Evolutionary conservation across 2,329 filamentous ascomycete genomes (phyloP).

Genomic region (Penicillium sumatraense): DNA sequence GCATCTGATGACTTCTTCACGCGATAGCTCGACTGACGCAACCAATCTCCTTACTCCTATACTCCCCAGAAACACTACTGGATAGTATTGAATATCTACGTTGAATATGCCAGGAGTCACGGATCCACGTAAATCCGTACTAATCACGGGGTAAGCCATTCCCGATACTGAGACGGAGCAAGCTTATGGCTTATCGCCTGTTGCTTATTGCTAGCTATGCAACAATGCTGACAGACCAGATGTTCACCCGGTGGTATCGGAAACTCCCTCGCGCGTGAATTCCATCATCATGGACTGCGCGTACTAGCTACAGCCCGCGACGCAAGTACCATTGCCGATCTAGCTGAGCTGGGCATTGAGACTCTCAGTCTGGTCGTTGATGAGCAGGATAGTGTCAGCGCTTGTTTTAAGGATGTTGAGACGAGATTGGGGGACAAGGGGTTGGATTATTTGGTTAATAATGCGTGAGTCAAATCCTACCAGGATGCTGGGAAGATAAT

Average conservation of each 20-base stretch:
- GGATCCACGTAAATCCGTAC: constrained; percentile 44
- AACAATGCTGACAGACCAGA: constrained; percentile 21
- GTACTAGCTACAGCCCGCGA: constrained; percentile 64
- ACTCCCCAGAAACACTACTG: no score
- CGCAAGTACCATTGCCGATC: constrained; percentile 53
- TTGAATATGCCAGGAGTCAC: constrained; percentile 27
- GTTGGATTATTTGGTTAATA: constrained; percentile 64
- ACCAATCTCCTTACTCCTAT: no score
- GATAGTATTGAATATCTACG: background rate
- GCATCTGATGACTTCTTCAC: no score
- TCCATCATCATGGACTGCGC: constrained; percentile 56
- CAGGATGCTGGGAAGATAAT: no score
- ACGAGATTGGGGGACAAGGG: constrained; percentile 51
- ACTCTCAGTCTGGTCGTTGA: constrained; percentile 61
- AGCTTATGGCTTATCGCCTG: no score
- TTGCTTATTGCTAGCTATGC: no score
- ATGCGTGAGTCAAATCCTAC: constrained; percentile 57
- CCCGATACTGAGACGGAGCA: no score
- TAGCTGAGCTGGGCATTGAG: constrained; percentile 57
- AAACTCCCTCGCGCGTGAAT: constrained; percentile 62
- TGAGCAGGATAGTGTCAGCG: constrained; percentile 52
- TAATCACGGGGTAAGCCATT: constrained; percentile 50
- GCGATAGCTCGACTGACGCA: no score
- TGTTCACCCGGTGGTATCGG: constrained; percentile 60
- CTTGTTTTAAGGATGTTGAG: constrained; percentile 53